Evolutionary conservation across 2,329 filamentous ascomycete species (phyloP).

Genomic region (Magnaporthales sp.): DNA sequence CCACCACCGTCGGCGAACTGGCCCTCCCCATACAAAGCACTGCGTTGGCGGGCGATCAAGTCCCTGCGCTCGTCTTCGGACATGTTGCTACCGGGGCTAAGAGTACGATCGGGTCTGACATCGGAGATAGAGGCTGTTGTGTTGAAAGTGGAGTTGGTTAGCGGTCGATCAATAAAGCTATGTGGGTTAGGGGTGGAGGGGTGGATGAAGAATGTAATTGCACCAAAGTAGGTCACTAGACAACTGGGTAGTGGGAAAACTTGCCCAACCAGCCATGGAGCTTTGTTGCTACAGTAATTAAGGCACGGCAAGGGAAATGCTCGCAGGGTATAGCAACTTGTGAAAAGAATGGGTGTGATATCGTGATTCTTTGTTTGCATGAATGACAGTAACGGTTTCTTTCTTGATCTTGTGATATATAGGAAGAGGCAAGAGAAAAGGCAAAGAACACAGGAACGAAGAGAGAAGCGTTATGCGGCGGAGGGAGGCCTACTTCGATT

Average conservation of each 20-base stretch:
- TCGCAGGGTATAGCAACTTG: neutral
- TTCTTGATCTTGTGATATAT: slow-evolving; percentile 11
- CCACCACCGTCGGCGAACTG: slow-evolving; percentile 58
- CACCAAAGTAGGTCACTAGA: neutral
- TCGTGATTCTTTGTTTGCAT: slow-evolving; percentile 6
- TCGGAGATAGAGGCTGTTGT: slow-evolving; percentile 40
- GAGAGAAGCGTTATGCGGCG: slow-evolving; percentile 50
- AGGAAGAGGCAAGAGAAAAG: slow-evolving; percentile 12
- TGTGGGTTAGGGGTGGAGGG: neutral
- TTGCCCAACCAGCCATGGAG: neutral
- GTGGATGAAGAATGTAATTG: neutral
- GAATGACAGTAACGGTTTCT: slow-evolving; percentile 2
- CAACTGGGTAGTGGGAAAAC: neutral
- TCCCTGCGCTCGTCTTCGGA: slow-evolving; percentile 95
- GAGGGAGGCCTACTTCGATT: slow-evolving; percentile 93
- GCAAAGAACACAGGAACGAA: neutral
- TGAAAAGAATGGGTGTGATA: slow-evolving; percentile 8
- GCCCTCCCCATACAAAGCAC: slow-evolving; percentile 79
- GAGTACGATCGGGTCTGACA: slow-evolving; percentile 73
- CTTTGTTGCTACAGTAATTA: neutral
- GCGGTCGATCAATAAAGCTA: neutral
- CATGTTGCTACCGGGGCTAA: slow-evolving; percentile 69
- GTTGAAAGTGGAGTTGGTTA: neutral
- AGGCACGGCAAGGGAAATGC: neutral
- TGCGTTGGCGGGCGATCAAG: slow-evolving; percentile 90